phyloP scores from a whole-genome alignment of 495 filamentous ascomycete species.

The Jackrogersella minutella region DNA sequence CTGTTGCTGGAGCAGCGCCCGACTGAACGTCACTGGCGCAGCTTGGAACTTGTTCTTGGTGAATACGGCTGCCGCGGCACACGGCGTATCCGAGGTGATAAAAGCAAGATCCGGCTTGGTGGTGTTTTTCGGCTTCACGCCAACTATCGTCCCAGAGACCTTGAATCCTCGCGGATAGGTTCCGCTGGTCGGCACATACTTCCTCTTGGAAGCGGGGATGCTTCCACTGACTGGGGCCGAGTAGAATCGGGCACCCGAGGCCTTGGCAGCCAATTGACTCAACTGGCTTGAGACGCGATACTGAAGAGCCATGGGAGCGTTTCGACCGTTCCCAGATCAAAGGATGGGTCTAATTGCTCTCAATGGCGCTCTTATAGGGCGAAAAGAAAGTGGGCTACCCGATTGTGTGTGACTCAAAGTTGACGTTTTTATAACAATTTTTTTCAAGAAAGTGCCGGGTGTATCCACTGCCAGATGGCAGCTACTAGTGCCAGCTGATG shows the following conservation, averaged over 20 bases:
- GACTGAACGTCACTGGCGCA: slow-evolving; percentile 87
- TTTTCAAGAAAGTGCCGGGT: slow-evolving; percentile 6
- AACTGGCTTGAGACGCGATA: slow-evolving; percentile 25
- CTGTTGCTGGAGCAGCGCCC: slow-evolving; percentile 69
- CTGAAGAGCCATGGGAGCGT: slow-evolving; percentile 34
- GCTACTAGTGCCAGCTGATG: not conserved
- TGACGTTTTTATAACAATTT: slow-evolving; percentile 4
- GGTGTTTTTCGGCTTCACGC: slow-evolving; percentile 91
- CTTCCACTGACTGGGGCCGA: slow-evolving; percentile 68
- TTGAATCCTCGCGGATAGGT: slow-evolving; percentile 91
- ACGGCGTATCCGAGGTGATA: slow-evolving; percentile 85
- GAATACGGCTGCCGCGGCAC: slow-evolving; percentile 92
- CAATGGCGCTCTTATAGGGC: slow-evolving; percentile 18
- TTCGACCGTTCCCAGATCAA: slow-evolving; percentile 22
- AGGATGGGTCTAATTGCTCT: slow-evolving; percentile 28
- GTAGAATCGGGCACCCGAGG: slow-evolving; percentile 53
- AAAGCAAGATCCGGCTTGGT: slow-evolving; percentile 89
- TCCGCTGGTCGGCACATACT: slow-evolving; percentile 86
- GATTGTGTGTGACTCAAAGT: slow-evolving; percentile 29
- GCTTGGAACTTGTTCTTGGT: slow-evolving; percentile 99
- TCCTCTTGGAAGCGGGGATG: slow-evolving; percentile 77
- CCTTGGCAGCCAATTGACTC: slow-evolving; percentile 19
- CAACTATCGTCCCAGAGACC: slow-evolving; percentile 87
- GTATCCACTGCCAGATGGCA: not conserved
- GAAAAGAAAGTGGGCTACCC: slow-evolving; percentile 3